phyloP scores from a whole-genome alignment of 1,284 basidiomycete species.

The Ustilago hordei region DNA sequence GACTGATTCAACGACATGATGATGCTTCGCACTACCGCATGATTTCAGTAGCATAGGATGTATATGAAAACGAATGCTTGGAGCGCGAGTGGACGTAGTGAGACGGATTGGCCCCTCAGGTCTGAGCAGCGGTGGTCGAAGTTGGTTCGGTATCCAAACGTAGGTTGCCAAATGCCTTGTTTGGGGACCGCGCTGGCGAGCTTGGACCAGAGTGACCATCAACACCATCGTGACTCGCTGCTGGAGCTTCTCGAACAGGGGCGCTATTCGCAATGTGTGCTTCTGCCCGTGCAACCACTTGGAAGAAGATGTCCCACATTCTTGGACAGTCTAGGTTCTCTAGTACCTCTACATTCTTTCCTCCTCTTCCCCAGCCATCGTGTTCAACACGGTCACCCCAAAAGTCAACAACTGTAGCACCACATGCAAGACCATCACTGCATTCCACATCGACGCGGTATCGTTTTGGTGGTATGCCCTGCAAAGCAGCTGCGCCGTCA shows the following conservation, averaged over 20 bases:
- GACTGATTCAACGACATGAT: background rate
- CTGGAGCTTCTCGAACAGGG: slow-evolving; percentile 1
- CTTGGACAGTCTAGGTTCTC: slow-evolving; percentile 54
- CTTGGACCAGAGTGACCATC: slow-evolving; percentile 11
- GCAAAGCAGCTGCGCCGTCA: background rate
- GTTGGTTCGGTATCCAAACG: slow-evolving; percentile 19
- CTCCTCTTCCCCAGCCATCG: slow-evolving; percentile 57
- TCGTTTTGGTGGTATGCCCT: slow-evolving; percentile 38
- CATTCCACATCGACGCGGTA: slow-evolving; percentile 60
- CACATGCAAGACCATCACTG: slow-evolving; percentile 44
- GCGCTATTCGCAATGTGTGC: slow-evolving; percentile 28
- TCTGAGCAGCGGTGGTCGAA: slow-evolving; percentile 7
- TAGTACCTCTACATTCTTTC: slow-evolving; percentile 58
- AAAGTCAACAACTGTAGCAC: slow-evolving; percentile 64
- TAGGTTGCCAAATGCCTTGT: slow-evolving; percentile 17
- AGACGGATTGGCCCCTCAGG: background rate
- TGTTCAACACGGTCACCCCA: slow-evolving; percentile 47
- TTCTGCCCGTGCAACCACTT: slow-evolving; percentile 55
- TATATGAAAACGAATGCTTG: background rate
- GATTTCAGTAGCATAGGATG: background rate
- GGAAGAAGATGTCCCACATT: slow-evolving; percentile 61
- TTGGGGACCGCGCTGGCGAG: slow-evolving; percentile 28
- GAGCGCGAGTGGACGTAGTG: background rate
- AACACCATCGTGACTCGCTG: background rate
- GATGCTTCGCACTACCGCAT: too few species aligned